Conservation (phyloP, 768 basidiomycete genomes). For the Ramaria sp. region DNA sequence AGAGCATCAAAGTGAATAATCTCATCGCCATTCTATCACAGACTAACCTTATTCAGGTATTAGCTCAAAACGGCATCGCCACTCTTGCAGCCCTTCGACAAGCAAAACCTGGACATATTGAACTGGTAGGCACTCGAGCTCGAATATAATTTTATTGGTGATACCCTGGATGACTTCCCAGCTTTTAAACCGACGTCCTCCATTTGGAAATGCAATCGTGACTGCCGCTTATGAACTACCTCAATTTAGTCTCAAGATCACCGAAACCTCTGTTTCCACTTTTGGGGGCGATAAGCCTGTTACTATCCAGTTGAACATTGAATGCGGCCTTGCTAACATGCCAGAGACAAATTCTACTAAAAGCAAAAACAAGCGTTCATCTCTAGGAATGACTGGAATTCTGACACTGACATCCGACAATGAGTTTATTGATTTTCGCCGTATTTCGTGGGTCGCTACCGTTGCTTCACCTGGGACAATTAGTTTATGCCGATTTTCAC, state of each 20-base stretch:
- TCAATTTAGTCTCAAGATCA: slow-evolving; percentile 42
- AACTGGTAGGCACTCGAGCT: slow-evolving; percentile 32
- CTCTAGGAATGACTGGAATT: slow-evolving; percentile 55
- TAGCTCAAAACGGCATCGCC: slow-evolving; percentile 63
- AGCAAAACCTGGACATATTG: slow-evolving; percentile 50
- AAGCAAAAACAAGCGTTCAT: slow-evolving; percentile 34
- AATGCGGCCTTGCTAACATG: slow-evolving; percentile 38
- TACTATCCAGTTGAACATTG: slow-evolving; percentile 41
- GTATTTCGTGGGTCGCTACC: slow-evolving; percentile 47
- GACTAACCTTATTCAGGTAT: slow-evolving; percentile 33
- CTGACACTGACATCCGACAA: slow-evolving; percentile 67
- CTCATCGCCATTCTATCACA: not conserved
- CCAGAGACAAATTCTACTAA: slow-evolving; percentile 16
- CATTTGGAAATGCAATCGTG: slow-evolving; percentile 65
- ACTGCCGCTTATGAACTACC: slow-evolving; percentile 54
- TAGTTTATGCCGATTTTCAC: slow-evolving; percentile 2
- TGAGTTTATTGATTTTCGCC: slow-evolving; percentile 67
- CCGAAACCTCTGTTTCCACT: slow-evolving; percentile 30
- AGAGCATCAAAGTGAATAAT: slow-evolving; percentile 26
- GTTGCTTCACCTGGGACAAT: not conserved
- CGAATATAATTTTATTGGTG: not conserved
- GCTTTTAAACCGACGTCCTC: slow-evolving; percentile 64
- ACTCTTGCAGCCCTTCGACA: slow-evolving; percentile 45
- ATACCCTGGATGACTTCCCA: slow-evolving; percentile 17
- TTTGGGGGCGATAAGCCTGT: slow-evolving; percentile 43